Evolutionary conservation across 176 grass and related monocot species (phyloP), one percentile per base, ranked within the genome.

Genomic region (Eleusine indica): DNA sequence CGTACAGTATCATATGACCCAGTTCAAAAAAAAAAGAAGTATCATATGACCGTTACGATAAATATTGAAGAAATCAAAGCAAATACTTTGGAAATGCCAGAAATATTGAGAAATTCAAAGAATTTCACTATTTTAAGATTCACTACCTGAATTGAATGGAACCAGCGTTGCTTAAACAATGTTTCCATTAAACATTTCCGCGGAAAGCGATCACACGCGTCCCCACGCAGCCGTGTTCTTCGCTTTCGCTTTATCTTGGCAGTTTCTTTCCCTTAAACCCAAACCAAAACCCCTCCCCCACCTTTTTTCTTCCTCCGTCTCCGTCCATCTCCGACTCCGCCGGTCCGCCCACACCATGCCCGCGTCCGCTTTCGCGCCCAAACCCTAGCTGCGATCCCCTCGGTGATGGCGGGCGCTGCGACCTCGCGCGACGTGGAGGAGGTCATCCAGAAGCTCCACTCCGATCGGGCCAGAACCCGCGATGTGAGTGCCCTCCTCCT

Each of bases 361-460:
- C 37, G 22, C 67, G 38, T 17, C 73, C 22, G 7, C 48, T 39
- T 57, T 21, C 71, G 37, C 52, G 3, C 53, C 52, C 9, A 62
- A 87, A 87, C 71, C 86, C 86, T 84, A 88, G 73, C 8, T 6
- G 47, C 17, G 68, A 18, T 14, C 40, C 66, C 37, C n/a, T 37
- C 41, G 11, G 10, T 12, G 51, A 57, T 79, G 75, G 60, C 78
- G 42, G 43, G 66, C 29, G 94, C 87, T 86, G 88, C 86, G 78
- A 89, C 88, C 38, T 76, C 90, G 65, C 86, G 84, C 72, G 92
- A 97, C 63, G 80, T 91, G 18, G 85, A 90, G 53, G 92, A 91
- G 42, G 81, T 94, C 80, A 78, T 94, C 86, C 70, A 89, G 83
- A 91, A 89, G 88, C 92, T 97, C 80, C 88, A 88, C n/a, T 97